A percentile compares a stretch with the other conserved stretches of the same genome.
Conservation (phyloP, 306 rosid species). For the Dryas octopetala region DNA sequence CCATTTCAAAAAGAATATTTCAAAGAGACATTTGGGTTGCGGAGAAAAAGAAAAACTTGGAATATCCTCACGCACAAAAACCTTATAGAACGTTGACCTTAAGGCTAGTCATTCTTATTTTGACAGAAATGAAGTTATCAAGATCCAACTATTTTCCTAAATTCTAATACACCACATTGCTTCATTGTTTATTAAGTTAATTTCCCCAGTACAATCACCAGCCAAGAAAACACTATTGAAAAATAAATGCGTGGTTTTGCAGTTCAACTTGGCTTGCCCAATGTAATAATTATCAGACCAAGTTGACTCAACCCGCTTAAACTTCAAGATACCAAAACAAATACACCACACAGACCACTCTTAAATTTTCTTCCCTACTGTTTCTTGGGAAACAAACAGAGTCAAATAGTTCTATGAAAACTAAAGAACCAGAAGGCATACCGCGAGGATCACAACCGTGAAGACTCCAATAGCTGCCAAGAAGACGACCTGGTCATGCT, state of each 20-base stretch:
- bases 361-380: background rate
- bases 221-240: background rate
- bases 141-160: background rate
- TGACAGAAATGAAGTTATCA: background rate
- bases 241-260: background rate
- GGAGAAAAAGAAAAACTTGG: background rate
- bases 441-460: conserved; percentile 73
- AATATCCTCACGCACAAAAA: background rate
- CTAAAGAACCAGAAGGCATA: conserved; percentile 19
- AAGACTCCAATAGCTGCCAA: conserved; percentile 57
- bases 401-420: background rate
- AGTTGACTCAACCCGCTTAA: background rate
- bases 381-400: conserved; percentile 13
- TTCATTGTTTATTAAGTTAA: background rate
- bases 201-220: background rate
- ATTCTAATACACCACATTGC: background rate
- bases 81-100: background rate
- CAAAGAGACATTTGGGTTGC: background rate
- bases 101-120: background rate
- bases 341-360: background rate
- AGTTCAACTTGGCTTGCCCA: background rate
- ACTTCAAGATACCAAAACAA: background rate
- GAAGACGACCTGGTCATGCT: conserved; percentile 70
- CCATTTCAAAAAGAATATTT: background rate
- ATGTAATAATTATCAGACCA: background rate